Evolutionary conservation across 2,329 filamentous ascomycete genomes (phyloP).

Genomic region (Phialemonium atrogriseum): DNA sequence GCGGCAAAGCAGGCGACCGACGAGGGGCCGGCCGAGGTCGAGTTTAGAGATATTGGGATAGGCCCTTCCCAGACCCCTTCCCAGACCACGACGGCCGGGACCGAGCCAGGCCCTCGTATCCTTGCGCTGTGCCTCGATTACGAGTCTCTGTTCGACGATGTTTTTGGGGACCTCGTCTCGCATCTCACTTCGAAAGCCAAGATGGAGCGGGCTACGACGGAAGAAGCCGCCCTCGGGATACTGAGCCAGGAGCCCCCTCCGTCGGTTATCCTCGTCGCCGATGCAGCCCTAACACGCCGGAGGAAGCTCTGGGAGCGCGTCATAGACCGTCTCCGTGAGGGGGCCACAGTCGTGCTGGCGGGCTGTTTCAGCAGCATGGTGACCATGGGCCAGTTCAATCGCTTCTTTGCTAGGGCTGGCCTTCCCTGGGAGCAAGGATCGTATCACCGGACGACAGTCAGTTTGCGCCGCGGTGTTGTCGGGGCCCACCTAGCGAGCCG

Average conservation of each 20-base stretch:
- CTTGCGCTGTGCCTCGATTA: constrained; percentile 6
- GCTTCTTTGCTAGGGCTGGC: constrained; percentile 16
- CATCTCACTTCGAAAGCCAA: constrained; percentile 4
- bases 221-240: constrained; percentile 7
- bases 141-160: constrained; percentile 2
- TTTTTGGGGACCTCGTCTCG: constrained; percentile 2
- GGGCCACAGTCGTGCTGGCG: constrained; percentile 11
- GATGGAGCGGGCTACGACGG: constrained; percentile 8
- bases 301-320: constrained; percentile 9
- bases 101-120: constrained; percentile 1
- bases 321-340: constrained; percentile 9
- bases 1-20: constrained; percentile 25
- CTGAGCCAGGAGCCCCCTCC: constrained; percentile 7
- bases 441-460: constrained; percentile 10
- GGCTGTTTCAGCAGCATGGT: constrained; percentile 12
- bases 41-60: too few relatives aligned
- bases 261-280: constrained; percentile 12
- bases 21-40: too few relatives aligned
- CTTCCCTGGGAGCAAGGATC: constrained; percentile 15
- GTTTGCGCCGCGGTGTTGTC: constrained; percentile 9
- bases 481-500: constrained; percentile 6
- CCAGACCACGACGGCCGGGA: too few relatives aligned
- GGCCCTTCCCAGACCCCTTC: too few relatives aligned
- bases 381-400: constrained; percentile 11
- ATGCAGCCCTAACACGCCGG: constrained; percentile 9